Conservation (phyloP, 2,329 filamentous ascomycete species). For the Trichoderma breve region DNA sequence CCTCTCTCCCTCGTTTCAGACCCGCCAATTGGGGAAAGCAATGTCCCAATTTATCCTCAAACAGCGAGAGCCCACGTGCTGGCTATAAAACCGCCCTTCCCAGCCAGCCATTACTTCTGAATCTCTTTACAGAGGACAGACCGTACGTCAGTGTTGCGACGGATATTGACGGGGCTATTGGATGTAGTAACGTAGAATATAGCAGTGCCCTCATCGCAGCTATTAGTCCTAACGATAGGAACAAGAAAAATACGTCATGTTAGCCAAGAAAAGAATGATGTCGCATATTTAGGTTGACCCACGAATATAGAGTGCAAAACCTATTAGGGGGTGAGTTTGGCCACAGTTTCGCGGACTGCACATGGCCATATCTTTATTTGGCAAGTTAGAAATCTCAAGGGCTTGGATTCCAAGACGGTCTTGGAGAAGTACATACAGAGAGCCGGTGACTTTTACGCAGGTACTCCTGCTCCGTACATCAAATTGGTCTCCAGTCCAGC, state of each 20-base stretch:
- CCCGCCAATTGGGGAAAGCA: neutral
- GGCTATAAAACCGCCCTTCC: neutral
- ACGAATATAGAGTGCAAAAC: constrained; percentile 2
- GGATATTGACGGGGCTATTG: neutral
- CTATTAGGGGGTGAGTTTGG: neutral
- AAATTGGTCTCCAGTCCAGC: neutral
- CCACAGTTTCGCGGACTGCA: neutral
- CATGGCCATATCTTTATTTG: neutral
- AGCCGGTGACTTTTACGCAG: neutral
- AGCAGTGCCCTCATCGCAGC: neutral
- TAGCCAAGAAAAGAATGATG: neutral
- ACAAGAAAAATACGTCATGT: neutral
- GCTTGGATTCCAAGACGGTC: neutral
- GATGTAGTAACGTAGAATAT: neutral
- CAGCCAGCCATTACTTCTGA: neutral
- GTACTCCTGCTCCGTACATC: neutral
- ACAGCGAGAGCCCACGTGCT: neutral
- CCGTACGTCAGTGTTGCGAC: neutral
- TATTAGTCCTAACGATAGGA: neutral
- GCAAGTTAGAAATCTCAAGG: neutral
- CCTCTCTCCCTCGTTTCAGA: neutral
- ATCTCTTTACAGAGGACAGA: neutral
- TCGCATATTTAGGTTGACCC: neutral
- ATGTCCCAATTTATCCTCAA: neutral
- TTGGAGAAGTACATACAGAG: neutral